These are phyloP conservation scores for Cordyceps cicadae DNA, from an alignment of 2,329 filamentous ascomycete genomes.

Conservation along the genomic window DNA sequence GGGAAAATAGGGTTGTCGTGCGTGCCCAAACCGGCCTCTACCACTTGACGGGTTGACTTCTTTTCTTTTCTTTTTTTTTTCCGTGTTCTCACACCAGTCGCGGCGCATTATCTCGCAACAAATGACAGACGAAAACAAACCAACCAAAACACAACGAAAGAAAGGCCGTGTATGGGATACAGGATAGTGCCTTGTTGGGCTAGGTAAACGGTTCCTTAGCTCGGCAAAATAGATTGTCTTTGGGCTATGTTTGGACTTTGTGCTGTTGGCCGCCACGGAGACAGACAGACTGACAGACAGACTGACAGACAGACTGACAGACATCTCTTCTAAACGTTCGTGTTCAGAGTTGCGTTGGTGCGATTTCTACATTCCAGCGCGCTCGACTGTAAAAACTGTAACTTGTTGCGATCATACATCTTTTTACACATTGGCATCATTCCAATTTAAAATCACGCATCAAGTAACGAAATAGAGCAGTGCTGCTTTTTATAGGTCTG, in stretches of 20 bases:
- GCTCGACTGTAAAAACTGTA: not conserved
- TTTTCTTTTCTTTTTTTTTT: no score
- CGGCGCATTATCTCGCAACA: not conserved
- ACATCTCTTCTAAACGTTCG: not conserved
- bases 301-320: no score
- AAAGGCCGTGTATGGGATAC: not conserved
- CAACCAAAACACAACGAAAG: no score
- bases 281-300: no score
- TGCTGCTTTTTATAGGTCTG: not conserved
- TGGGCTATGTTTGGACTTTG: not conserved
- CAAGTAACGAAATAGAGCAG: not conserved
- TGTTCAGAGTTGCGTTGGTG: not conserved
- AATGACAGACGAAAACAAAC: not conserved
- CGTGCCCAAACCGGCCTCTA: not conserved
- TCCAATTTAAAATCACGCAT: not conserved
- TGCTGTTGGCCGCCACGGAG: no score
- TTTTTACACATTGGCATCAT: not conserved
- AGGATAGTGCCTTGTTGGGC: not conserved
- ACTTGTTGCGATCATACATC: not conserved
- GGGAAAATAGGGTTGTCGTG: not conserved
- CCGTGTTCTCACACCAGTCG: not conserved
- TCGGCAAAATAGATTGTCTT: not conserved
- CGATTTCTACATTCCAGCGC: not conserved
- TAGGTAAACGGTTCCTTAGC: not conserved
- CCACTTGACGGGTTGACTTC: not conserved